Evolutionary conservation across 306 rosid genomes (phyloP).

Genomic region (Sphenostylis stenocarpa): DNA sequence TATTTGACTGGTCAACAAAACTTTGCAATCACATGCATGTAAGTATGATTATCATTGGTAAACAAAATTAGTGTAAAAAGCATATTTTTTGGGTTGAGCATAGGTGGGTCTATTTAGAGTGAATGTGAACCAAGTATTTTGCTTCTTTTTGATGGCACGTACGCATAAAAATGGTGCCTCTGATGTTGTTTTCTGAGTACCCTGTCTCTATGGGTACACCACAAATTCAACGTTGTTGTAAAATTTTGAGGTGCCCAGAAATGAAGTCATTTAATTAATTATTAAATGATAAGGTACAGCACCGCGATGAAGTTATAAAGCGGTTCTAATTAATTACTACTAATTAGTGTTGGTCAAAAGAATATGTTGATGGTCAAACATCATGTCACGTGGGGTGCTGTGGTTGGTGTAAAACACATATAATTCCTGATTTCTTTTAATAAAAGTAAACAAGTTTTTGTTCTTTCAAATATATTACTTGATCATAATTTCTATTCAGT

Average conservation of each 20-base stretch:
- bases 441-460: not conserved
- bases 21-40: constrained; percentile 35
- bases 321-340: not conserved
- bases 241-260: constrained; percentile 26
- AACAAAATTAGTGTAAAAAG: constrained; percentile 31
- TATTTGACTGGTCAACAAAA: constrained; percentile 52
- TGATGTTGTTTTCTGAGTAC: constrained; percentile 29
- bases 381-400: constrained; percentile 60
- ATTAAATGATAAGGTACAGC: constrained; percentile 2
- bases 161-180: constrained; percentile 10
- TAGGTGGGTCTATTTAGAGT: constrained; percentile 8
- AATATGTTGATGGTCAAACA: constrained; percentile 57
- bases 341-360: constrained; percentile 47
- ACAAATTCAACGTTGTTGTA: constrained; percentile 24
- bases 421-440: not conserved
- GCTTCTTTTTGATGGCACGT: constrained; percentile 7
- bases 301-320: not conserved
- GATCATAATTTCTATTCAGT: not conserved
- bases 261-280: constrained; percentile 24
- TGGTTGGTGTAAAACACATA: constrained; percentile 41
- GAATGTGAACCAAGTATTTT: constrained; percentile 23
- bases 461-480: not conserved
- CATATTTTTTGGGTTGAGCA: not conserved
- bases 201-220: constrained; percentile 22
- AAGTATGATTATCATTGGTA: constrained; percentile 32